These are phyloP conservation scores for Xylariaceae sp. DNA, from an alignment of 2,329 filamentous ascomycete genomes.

Conservation along the genomic window DNA sequence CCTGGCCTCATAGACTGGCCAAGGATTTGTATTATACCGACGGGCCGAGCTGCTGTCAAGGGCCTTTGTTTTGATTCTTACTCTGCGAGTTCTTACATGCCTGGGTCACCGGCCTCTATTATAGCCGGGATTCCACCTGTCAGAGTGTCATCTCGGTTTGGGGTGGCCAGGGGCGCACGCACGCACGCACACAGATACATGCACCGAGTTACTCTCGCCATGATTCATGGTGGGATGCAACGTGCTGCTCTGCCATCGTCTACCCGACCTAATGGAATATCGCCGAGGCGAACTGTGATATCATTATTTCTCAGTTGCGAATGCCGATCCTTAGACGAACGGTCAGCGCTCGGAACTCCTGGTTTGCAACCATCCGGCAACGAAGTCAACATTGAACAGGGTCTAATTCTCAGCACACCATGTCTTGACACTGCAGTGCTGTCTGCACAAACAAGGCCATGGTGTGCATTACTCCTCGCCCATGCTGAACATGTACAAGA, in stretches of 20 bases:
- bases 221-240: conserved; percentile 25
- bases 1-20: conserved; percentile 1
- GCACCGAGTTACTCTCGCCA: conserved; percentile 17
- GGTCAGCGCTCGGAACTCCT: conserved; percentile 7
- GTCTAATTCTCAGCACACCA: conserved; percentile 14
- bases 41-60: conserved; percentile 8
- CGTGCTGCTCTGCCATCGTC: conserved; percentile 24
- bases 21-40: conserved; percentile 8
- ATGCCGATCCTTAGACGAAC: conserved; percentile 11
- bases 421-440: conserved; percentile 7
- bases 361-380: conserved; percentile 17
- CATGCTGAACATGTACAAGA: conserved; percentile 7
- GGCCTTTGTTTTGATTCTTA: conserved; percentile 1
- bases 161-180: conserved; percentile 9
- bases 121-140: conserved; percentile 10
- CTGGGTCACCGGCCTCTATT: background rate
- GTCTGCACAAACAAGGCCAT: conserved; percentile 23
- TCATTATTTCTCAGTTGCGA: conserved; percentile 23
- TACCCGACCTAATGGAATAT: conserved; percentile 25
- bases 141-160: conserved; percentile 6
- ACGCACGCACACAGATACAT: conserved; percentile 15
- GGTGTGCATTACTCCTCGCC: conserved; percentile 29
- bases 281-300: conserved; percentile 24
- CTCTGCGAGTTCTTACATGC: conserved; percentile 3
- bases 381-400: conserved; percentile 11